Evolutionary conservation across 139 green algal species (phyloP).

Genomic region (Coccomyxa sp.): DNA sequence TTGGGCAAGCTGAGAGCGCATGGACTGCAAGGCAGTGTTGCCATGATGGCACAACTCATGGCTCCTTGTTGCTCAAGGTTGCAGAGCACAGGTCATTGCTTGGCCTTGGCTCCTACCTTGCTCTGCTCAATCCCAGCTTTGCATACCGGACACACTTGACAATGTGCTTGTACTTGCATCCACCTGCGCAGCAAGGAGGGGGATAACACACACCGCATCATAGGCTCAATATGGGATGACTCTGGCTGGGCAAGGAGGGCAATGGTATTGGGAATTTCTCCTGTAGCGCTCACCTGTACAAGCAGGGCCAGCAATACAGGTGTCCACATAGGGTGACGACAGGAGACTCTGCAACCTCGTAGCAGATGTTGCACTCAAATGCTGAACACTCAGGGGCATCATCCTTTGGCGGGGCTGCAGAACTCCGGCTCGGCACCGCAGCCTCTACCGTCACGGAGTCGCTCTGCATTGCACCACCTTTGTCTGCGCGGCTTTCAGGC

Average conservation of each 20-base stretch:
- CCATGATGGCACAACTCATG: too few species aligned
- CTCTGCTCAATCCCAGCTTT: conserved; percentile 83
- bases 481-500: too few species aligned
- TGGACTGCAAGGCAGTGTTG: neutral
- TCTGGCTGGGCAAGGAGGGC: neutral
- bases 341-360: conserved; percentile 85
- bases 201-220: neutral
- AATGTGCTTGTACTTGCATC: conserved; percentile 71
- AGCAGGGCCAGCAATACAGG: conserved; percentile 94
- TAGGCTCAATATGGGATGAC: neutral
- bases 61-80: neutral
- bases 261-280: too few species aligned
- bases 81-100: too few species aligned
- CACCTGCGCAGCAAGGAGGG: conserved; percentile 42
- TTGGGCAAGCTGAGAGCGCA: neutral
- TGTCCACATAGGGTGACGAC: conserved; percentile 95
- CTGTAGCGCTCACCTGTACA: conserved; percentile 67
- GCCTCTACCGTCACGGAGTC: too few species aligned
- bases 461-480: too few species aligned
- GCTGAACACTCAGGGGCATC: neutral
- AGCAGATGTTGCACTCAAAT: conserved; percentile 96
- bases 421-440: too few species aligned
- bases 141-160: conserved; percentile 82
- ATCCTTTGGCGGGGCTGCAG: neutral
- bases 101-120: conserved; percentile 59